Evolutionary conservation across 352 stramenopile species (phyloP).

Genomic region (Pythium oligandrum): DNA sequence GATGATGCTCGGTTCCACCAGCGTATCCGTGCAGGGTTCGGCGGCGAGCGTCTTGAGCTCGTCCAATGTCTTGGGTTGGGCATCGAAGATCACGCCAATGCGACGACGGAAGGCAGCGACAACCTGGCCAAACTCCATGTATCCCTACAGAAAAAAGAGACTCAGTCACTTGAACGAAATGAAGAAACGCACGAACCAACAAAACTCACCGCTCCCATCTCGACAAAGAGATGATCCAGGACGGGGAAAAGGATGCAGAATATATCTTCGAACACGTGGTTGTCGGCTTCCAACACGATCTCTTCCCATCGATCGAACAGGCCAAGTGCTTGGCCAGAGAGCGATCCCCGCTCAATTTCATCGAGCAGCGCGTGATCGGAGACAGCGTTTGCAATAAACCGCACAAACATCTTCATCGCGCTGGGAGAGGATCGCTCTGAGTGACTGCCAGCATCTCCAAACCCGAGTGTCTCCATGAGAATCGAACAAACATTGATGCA

Average conservation of each 20-base stretch:
- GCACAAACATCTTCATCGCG: conserved; percentile 75
- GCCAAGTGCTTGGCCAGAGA: conserved; percentile 22
- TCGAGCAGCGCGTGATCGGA: conserved; percentile 14
- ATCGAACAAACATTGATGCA: conserved; percentile 81
- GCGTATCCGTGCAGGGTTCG: conserved; percentile 60
- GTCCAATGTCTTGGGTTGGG: conserved; percentile 48
- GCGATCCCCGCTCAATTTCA: conserved; percentile 15
- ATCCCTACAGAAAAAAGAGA: conserved; percentile 44
- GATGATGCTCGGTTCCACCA: conserved; percentile 33
- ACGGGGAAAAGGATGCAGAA: conserved; percentile 81
- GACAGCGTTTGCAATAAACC: conserved; percentile 54
- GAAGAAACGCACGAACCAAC: not conserved
- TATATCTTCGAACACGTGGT: conserved; percentile 83
- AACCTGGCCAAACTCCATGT: conserved; percentile 88
- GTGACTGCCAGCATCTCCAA: conserved; percentile 76
- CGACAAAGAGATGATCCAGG: conserved; percentile 78
- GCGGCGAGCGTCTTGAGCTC: conserved; percentile 59
- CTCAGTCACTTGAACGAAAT: not conserved
- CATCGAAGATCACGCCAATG: conserved; percentile 68
- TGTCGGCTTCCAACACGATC: conserved; percentile 57
- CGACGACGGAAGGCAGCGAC: conserved; percentile 59
- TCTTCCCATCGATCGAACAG: conserved; percentile 72
- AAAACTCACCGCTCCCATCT: conserved; percentile 78
- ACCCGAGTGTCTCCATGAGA: conserved; percentile 69
- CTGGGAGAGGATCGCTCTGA: conserved; percentile 58